Conservation (phyloP, 2,329 filamentous ascomycete species). For the Alternaria gaisen region DNA sequence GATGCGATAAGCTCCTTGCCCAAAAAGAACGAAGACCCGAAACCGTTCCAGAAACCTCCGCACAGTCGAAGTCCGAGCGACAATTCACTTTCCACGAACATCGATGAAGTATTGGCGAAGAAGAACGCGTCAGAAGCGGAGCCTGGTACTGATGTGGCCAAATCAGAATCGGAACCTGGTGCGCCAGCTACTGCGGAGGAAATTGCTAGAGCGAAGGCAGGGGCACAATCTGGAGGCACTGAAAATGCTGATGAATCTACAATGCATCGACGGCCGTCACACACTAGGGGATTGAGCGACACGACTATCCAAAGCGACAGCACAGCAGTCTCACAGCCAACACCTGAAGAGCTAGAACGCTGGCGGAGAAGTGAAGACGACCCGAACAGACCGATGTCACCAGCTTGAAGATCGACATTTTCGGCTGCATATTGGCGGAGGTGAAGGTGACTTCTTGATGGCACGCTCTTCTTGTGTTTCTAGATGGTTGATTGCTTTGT, state of each 20-base stretch:
- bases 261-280: constrained; percentile 40
- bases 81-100: constrained; percentile 35
- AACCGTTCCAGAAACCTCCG: constrained; percentile 21
- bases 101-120: constrained; percentile 37
- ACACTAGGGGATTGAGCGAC: constrained; percentile 44
- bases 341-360: constrained; percentile 42
- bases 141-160: not conserved
- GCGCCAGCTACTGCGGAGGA: constrained; percentile 5
- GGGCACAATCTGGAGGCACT: not conserved
- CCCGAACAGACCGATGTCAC: constrained; percentile 24
- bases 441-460: not conserved
- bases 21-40: constrained; percentile 27
- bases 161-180: not conserved
- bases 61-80: constrained; percentile 42
- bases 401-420: constrained; percentile 7
- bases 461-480: not conserved
- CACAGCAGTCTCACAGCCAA: constrained; percentile 47
- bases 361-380: constrained; percentile 32
- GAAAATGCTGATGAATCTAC: constrained; percentile 1
- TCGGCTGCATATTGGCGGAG: no score
- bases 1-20: constrained; percentile 30
- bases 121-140: constrained; percentile 10
- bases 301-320: constrained; percentile 44
- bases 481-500: not conserved
- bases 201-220: not conserved